These are phyloP conservation scores for Sordaria brevicollis DNA, from an alignment of 495 filamentous ascomycete species.

Conservation along the genomic window DNA sequence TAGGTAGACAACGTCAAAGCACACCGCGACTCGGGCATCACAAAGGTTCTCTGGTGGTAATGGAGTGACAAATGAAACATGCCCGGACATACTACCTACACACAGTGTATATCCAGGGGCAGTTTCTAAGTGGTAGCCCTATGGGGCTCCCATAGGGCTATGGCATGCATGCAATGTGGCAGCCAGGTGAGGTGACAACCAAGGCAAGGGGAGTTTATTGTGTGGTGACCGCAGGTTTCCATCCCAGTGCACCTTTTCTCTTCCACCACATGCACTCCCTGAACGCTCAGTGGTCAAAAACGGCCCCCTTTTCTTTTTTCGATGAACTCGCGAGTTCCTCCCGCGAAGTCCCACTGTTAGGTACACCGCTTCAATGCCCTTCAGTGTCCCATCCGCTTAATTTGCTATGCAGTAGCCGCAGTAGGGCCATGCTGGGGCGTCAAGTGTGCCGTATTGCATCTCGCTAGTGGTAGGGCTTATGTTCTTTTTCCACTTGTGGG, in stretches of 20 bases:
- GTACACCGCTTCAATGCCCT: not conserved
- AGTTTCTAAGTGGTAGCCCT: too few relatives aligned
- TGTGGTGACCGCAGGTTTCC: too few relatives aligned
- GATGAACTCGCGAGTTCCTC: too few relatives aligned
- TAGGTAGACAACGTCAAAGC: too few relatives aligned
- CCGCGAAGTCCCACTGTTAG: not conserved
- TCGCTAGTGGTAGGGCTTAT: too few relatives aligned
- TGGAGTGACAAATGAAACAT: not conserved
- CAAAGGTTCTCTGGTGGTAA: not conserved
- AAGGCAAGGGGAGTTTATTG: too few relatives aligned
- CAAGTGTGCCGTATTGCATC: not conserved
- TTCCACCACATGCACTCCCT: not conserved
- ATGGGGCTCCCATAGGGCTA: not conserved
- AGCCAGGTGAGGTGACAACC: too few relatives aligned
- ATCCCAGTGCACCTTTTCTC: not conserved
- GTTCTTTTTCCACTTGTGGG: too few relatives aligned
- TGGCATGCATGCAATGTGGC: not conserved
- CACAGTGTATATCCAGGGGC: not conserved
- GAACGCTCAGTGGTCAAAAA: not conserved
- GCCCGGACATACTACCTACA: too few relatives aligned
- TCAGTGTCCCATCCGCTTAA: not conserved
- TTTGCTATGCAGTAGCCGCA: too few relatives aligned
- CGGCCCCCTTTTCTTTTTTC: not conserved
- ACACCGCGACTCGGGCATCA: not conserved
- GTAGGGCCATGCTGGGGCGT: not conserved